Conservation (phyloP, 257 asterid genomes). For the Scutellaria barbata region DNA sequence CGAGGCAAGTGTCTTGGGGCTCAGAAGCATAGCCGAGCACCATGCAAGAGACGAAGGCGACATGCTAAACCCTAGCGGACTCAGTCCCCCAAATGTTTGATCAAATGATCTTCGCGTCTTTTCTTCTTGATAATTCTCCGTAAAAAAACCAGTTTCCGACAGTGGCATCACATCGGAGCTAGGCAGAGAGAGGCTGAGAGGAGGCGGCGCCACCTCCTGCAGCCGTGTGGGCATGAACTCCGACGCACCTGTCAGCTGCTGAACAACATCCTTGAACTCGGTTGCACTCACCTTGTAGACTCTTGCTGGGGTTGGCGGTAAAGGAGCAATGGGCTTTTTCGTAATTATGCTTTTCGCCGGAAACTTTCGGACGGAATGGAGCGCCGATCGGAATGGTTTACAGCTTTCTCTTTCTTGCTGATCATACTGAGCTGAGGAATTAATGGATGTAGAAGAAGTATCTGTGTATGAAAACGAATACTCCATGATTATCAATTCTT, state of each 20-base stretch:
- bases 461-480: slow-evolving; percentile 24
- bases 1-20: slow-evolving; percentile 54
- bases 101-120: slow-evolving; percentile 21
- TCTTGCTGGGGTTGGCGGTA: slow-evolving; percentile 61
- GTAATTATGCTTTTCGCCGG: slow-evolving; percentile 35
- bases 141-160: not conserved
- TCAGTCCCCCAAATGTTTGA: slow-evolving; percentile 39
- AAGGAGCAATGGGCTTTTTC: slow-evolving; percentile 68
- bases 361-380: slow-evolving; percentile 48
- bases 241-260: slow-evolving; percentile 55
- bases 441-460: slow-evolving; percentile 22
- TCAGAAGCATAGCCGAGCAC: slow-evolving; percentile 60
- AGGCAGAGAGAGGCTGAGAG: slow-evolving; percentile 47
- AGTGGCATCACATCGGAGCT: not conserved
- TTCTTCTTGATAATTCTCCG: not conserved
- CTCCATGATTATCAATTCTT: slow-evolving; percentile 18
- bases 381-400: slow-evolving; percentile 39
- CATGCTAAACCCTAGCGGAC: slow-evolving; percentile 51
- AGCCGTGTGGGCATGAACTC: slow-evolving; percentile 39
- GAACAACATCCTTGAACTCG: slow-evolving; percentile 64
- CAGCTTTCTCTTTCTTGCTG: not conserved
- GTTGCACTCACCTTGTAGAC: slow-evolving; percentile 53
- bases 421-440: slow-evolving; percentile 9
- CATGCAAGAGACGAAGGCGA: slow-evolving; percentile 63
- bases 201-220: slow-evolving; percentile 64